These are phyloP conservation scores for Draba incana DNA, from an alignment of 345 rosid genomes.

Conservation along the genomic window DNA sequence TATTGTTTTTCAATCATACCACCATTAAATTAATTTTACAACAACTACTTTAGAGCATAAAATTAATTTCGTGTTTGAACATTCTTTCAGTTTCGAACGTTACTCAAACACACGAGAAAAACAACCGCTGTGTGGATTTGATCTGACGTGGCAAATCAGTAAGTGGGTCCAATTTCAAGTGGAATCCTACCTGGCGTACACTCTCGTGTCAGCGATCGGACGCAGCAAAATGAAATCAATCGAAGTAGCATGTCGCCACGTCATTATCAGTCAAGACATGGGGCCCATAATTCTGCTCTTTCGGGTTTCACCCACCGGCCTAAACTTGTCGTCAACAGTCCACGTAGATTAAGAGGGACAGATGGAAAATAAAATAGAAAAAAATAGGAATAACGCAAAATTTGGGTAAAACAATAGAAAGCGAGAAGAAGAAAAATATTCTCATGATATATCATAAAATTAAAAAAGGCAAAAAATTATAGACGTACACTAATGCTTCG, in stretches of 20 bases:
- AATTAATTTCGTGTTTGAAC: too few relatives aligned
- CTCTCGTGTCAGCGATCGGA: conserved; percentile 27
- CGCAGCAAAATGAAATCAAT: conserved; percentile 14
- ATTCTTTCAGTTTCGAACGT: too few relatives aligned
- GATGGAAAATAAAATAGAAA: not conserved
- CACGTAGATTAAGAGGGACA: conserved; percentile 30
- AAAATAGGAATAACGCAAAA: not conserved
- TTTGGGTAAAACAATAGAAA: not conserved
- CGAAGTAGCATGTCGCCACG: conserved; percentile 37
- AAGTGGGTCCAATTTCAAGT: conserved; percentile 15
- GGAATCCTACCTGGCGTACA: conserved; percentile 40
- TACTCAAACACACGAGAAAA: too few relatives aligned
- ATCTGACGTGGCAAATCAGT: conserved; percentile 37
- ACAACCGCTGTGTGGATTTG: not conserved
- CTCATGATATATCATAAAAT: too few relatives aligned
- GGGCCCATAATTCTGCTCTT: conserved; percentile 12
- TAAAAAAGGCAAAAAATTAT: not conserved
- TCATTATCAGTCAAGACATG: conserved; percentile 29
- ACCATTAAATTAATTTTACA: too few relatives aligned
- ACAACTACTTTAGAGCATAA: too few relatives aligned
- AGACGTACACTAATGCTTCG: not conserved
- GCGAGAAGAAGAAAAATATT: not conserved
- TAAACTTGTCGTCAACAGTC: conserved; percentile 18
- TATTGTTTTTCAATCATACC: too few relatives aligned
- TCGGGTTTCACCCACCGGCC: conserved; percentile 42